Percentiles rank a stretch among this genome's conserved stretches.
phyloP scores from a whole-genome alignment of 805 yeast species.

The Metschnikowia rubicola region DNA sequence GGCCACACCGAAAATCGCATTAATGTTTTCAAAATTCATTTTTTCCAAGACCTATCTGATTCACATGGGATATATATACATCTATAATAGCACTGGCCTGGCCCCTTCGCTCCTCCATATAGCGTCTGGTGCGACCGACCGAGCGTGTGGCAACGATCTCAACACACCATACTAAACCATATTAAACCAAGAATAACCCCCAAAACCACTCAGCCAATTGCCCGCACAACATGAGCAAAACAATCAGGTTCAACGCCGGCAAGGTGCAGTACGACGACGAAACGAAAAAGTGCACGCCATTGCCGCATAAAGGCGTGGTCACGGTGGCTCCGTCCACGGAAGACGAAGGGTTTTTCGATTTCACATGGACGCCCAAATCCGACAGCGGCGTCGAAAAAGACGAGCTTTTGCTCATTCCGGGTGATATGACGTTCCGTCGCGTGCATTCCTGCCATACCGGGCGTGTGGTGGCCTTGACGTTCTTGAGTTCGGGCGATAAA shows the following conservation, averaged over 20 bases:
- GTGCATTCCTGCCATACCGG: slow-evolving; percentile 71
- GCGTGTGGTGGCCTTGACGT: slow-evolving; percentile 67
- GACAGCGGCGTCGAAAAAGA: slow-evolving; percentile 47
- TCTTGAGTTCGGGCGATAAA: slow-evolving; percentile 59
- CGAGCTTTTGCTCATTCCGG: slow-evolving; percentile 74
- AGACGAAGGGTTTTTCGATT: slow-evolving; percentile 67
- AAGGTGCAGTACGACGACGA: slow-evolving; percentile 62
- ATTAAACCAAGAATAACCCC: too few relatives aligned
- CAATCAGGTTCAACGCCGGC: slow-evolving; percentile 73
- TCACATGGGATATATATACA: too few relatives aligned
- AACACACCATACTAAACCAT: too few relatives aligned
- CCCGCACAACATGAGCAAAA: slow-evolving; percentile 22
- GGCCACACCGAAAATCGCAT: too few relatives aligned
- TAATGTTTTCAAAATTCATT: too few relatives aligned
- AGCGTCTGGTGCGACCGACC: too few relatives aligned
- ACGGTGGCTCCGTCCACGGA: slow-evolving; percentile 60
- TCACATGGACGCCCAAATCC: slow-evolving; percentile 70
- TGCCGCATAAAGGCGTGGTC: slow-evolving; percentile 64
- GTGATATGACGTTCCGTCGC: slow-evolving; percentile 77
- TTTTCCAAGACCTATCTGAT: too few relatives aligned
- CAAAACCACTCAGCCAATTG: background rate
- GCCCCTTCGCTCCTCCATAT: too few relatives aligned
- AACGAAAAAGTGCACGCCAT: slow-evolving; percentile 64
- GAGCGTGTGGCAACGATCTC: too few relatives aligned
- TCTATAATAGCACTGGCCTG: too few relatives aligned